Conservation (phyloP, 116 monocot species). For the Trichopus zeylanicus region DNA sequence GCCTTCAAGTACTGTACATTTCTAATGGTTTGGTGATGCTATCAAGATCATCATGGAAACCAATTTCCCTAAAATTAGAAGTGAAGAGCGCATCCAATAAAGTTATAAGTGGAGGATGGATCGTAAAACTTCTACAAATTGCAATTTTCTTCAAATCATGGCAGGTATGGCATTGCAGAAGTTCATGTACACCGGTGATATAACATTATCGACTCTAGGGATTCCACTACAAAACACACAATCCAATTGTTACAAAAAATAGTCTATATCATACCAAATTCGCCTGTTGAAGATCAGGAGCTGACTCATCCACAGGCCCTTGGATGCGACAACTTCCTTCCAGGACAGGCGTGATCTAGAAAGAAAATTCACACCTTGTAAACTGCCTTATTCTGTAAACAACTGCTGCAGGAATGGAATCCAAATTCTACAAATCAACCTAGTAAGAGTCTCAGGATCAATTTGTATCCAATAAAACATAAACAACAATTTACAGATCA, state of each 20-base stretch:
- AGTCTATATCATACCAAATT: conserved; percentile 22
- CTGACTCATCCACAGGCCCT: conserved; percentile 43
- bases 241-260: neutral
- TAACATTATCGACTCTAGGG: neutral
- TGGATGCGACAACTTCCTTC: conserved; percentile 48
- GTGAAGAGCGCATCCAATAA: no score
- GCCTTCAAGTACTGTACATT: no score
- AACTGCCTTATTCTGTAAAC: neutral
- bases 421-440: neutral
- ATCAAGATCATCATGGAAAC: no score
- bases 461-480: neutral
- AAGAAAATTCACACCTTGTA: conserved; percentile 13
- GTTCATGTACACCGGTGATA: no score
- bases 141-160: no score
- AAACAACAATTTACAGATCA: no score
- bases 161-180: no score
- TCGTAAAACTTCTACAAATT: no score
- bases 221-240: neutral
- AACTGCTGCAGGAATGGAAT: neutral
- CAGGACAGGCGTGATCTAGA: conserved; percentile 62
- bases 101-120: no score
- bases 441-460: neutral
- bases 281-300: conserved; percentile 13
- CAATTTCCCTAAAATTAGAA: no score
- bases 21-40: no score